A percentile compares a stretch with the other conserved stretches of the same genome.
Evolutionary conservation across 305 asterid genomes (phyloP).

Genomic region (Fraxinus platypoda): DNA sequence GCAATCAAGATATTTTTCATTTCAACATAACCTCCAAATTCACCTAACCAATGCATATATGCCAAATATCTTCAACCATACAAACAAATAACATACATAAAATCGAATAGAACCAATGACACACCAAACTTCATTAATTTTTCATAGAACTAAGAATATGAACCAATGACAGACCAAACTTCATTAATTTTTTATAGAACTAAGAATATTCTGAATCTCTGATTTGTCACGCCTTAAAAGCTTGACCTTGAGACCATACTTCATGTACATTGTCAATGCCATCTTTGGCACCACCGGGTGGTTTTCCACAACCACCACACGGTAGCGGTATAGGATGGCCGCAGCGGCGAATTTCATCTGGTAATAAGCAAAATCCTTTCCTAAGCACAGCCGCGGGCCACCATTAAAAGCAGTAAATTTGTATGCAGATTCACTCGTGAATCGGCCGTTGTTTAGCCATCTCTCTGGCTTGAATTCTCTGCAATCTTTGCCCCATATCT

Average conservation of each 20-base stretch:
- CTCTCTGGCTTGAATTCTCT: conserved; percentile 81
- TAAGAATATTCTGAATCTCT: conserved; percentile 1
- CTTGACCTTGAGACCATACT: conserved; percentile 68
- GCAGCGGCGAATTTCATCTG: conserved; percentile 95
- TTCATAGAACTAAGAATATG: not conserved
- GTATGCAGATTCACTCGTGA: conserved; percentile 86
- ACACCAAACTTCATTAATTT: not conserved
- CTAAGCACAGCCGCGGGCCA: conserved; percentile 90
- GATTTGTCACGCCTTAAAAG: conserved; percentile 42
- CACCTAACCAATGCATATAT: not conserved
- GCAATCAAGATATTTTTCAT: not conserved
- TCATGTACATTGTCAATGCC: conserved; percentile 91
- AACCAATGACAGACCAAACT: not conserved
- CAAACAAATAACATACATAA: not conserved
- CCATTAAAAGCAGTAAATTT: conserved; percentile 92
- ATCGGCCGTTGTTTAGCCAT: conserved; percentile 76
- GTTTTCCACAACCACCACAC: conserved; percentile 46
- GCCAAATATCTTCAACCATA: not conserved
- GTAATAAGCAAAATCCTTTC: conserved; percentile 90
- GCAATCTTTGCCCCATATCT: conserved; percentile 90
- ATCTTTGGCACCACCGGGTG: conserved; percentile 75
- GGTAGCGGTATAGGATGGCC: conserved; percentile 60
- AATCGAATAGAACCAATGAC: not conserved
- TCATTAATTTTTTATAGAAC: not conserved
- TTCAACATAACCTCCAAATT: not conserved